Base-by-base conservation (phyloP, 192 early-diverging fungal species). In the Gaertneriomyces sp. region DNA sequence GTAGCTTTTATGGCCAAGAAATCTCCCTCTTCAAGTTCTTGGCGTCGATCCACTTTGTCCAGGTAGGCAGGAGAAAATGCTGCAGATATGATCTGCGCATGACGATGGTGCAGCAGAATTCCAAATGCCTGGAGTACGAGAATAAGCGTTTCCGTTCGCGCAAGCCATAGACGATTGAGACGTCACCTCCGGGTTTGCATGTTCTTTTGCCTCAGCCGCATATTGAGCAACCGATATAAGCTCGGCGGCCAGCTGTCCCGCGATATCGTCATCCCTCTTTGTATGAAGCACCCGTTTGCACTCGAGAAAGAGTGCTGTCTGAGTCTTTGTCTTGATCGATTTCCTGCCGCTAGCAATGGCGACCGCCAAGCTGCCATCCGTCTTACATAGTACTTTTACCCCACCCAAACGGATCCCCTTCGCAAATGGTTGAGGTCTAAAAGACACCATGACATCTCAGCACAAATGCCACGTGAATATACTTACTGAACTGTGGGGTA, bases 1-100 rank as follows among this genome's bases (percentile, higher is more conserved):
- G 56, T 58, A 58, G 56, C 56, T 58, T 14, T 58, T 0, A 58
- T 58, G 2, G 39, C 16, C 7, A 58, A 58, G 4, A 16, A 58
- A 38, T 58, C 55, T 25, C 55, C 39, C 3, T 16, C 1, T 6
- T n/a, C 56, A n/a, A 58, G 4, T 16, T 38, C 56, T 16, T 1
- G 2, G 0, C 11, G 20, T 1, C 20, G 56, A 41, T 58, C 25
- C 0, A 55, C 2, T 58, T 38, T 7, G 16, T 58, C 56, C 0
- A 58, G 53, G 53, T 55, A 55, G 0, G 1, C 53, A 4, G 11
- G 14, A 16, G 19, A 58, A 58, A 58, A 58, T 1, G 20, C 9
- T 2, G 56, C 56, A 0, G 25, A 58, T 1, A 58, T 38, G 19
- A 58, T 58, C 56, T 58, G 56, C 2, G 39, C 39, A 38, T 38